phyloP scores from a whole-genome alignment of 2,329 filamentous ascomycete species.

The Metarhizium humberi region DNA sequence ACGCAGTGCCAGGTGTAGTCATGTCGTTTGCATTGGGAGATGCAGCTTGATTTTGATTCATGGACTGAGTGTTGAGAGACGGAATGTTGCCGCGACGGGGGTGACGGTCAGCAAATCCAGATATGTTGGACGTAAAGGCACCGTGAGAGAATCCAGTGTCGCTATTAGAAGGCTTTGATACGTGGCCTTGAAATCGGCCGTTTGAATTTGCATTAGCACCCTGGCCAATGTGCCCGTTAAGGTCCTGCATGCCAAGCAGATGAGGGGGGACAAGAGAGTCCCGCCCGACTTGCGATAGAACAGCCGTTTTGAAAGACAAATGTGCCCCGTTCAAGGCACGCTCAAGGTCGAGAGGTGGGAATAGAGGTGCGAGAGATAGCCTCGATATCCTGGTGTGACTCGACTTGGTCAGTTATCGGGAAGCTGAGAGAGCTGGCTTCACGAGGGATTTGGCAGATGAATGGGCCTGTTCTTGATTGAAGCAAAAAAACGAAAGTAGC shows the following conservation, averaged over 20 bases:
- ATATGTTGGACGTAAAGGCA: conserved; percentile 79
- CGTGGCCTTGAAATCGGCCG: conserved; percentile 58
- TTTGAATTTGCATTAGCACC: conserved; percentile 34
- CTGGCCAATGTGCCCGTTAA: conserved; percentile 52
- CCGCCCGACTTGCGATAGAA: conserved; percentile 67
- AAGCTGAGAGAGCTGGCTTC: background rate
- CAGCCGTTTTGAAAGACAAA: conserved; percentile 68
- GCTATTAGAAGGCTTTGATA: conserved; percentile 72
- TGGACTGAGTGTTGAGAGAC: conserved; percentile 78
- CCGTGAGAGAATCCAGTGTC: conserved; percentile 89
- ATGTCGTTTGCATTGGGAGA: conserved; percentile 58
- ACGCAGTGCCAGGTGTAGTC: conserved; percentile 77
- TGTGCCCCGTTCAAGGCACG: conserved; percentile 45
- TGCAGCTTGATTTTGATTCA: conserved; percentile 32
- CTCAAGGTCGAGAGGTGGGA: conserved; percentile 3
- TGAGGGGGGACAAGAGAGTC: conserved; percentile 82
- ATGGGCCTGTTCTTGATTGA: background rate
- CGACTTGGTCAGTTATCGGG: background rate
- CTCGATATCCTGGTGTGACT: background rate
- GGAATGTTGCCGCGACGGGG: conserved; percentile 79
- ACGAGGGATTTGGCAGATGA: background rate
- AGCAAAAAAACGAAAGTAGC: background rate
- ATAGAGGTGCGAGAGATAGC: background rate
- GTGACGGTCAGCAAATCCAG: conserved; percentile 80
- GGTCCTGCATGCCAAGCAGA: conserved; percentile 86